phyloP scores from a whole-genome alignment of 2,329 filamentous ascomycete genomes.

The Ascochyta lentis region DNA sequence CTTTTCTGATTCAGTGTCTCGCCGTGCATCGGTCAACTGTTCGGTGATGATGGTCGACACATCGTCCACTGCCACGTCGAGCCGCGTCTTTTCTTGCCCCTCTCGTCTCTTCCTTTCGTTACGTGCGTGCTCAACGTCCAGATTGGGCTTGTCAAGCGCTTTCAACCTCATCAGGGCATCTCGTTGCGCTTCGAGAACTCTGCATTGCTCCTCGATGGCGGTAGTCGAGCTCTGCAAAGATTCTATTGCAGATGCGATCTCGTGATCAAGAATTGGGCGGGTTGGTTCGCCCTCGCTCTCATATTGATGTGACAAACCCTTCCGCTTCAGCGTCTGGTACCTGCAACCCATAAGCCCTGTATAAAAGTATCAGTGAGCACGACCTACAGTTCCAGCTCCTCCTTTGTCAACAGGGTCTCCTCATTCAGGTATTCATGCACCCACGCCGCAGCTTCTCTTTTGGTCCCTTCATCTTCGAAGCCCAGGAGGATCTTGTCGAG shows the following conservation, averaged over 20 bases:
- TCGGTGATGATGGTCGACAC: conserved; percentile 37
- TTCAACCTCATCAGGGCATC: conserved; percentile 64
- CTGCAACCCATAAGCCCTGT: conserved; percentile 19
- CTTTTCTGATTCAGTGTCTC: conserved; percentile 57
- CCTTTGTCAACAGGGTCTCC: conserved; percentile 55
- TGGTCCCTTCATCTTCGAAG: conserved; percentile 54
- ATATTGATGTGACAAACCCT: conserved; percentile 41
- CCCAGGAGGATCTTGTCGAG: conserved; percentile 57
- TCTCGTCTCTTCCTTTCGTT: conserved; percentile 48
- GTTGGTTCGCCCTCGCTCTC: conserved; percentile 36
- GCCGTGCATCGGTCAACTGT: conserved; percentile 51
- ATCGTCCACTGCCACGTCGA: conserved; percentile 50
- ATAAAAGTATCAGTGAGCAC: neutral
- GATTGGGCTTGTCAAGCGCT: conserved; percentile 54
- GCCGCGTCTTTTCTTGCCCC: conserved; percentile 50
- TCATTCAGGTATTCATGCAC: conserved; percentile 56
- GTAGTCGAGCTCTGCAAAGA: conserved; percentile 70
- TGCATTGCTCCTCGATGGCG: conserved; percentile 69
- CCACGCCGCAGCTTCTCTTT: conserved; percentile 52
- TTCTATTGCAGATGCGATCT: conserved; percentile 66
- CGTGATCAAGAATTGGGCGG: conserved; percentile 63
- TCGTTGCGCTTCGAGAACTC: conserved; percentile 66
- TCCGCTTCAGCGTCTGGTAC: conserved; percentile 44
- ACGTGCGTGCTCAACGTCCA: conserved; percentile 46
- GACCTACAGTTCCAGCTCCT: conserved; percentile 57